Base-by-base conservation (phyloP, 192 early-diverging fungal species). In the Coemansia sp. region DNA sequence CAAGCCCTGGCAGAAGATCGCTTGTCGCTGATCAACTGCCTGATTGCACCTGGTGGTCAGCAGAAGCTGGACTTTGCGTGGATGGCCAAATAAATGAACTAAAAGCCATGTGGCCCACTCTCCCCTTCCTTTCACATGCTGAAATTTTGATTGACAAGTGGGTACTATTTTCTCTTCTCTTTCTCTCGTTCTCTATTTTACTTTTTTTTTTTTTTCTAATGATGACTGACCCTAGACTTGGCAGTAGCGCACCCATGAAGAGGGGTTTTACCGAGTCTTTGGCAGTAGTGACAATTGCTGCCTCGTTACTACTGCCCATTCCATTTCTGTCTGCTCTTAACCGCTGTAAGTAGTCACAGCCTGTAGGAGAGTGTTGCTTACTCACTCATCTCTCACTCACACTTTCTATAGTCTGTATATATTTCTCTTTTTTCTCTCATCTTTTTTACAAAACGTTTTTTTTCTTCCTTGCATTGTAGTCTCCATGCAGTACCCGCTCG, bases 1-100 rank as follows among this genome's bases (percentile, higher is more conserved):
- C 50, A 56, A 7, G 77, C 86, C 1, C 38, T 87, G 27, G 59
- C 53, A 12, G 54, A 62, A 17, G 54, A 84, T 34, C 76, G 79
- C 7, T 64, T 85, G 40, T 81, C 81, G 32, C 74, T 90, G 6
- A 87, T 90, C 60, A 90, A 90, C 69, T 86, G 84, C 46, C 46
- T 87, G 27, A 88, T 90, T 63, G 60, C 67, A 10, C 86, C 88
- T 8, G 85, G 85, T 11, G 86, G 86, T 15, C 58, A 68, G 80
- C 83, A 73, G 80, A 88, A 76, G 59, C 67, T 79, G 38, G 69
- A 82, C 48, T 83, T 83, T 74, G 74, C 80, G 0, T 83, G 81
- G 81, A 77, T 83, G 81, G 22, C 65, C 22, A 78, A 68, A 53
- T 77, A 68, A 65, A 22, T 42, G 15, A 42, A 42, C 6, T 17